Evolutionary conservation across 495 filamentous ascomycete genomes (phyloP).

Genomic region (Penicillium angulare): DNA sequence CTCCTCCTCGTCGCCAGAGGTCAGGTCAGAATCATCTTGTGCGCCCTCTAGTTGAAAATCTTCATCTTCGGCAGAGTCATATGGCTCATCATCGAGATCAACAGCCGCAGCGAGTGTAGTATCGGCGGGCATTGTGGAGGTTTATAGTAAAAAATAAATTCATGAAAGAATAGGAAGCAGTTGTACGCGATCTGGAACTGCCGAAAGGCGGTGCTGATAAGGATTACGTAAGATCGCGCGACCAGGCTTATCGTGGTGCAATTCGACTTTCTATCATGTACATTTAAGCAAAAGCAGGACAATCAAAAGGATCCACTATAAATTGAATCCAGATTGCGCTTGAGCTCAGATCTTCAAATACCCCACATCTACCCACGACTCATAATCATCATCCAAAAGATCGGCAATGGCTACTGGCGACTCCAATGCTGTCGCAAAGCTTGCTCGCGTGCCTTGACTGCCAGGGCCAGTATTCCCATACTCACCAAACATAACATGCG

Average conservation of each 20-base stretch:
- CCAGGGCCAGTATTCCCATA: conserved; percentile 5
- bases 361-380: conserved; percentile 3
- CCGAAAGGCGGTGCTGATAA: conserved; percentile 23
- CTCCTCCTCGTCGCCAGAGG: conserved; percentile 34
- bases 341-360: not conserved
- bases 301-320: too few relatives aligned
- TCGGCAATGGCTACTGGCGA: not conserved
- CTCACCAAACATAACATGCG: conserved; percentile 8
- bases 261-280: too few relatives aligned
- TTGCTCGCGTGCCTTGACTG: not conserved
- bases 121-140: conserved; percentile 30
- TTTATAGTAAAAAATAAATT: not conserved
- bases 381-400: conserved; percentile 5
- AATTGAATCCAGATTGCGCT: too few relatives aligned
- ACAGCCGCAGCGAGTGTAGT: conserved; percentile 5
- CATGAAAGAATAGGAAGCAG: conserved; percentile 1
- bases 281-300: too few relatives aligned
- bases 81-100: conserved; percentile 55
- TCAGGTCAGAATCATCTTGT: conserved; percentile 46
- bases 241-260: too few relatives aligned
- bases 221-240: conserved; percentile 16
- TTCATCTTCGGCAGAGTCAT: conserved; percentile 70
- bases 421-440: conserved; percentile 2
- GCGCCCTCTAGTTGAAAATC: conserved; percentile 66
- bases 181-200: conserved; percentile 15